Evolutionary conservation across 139 green algal genomes (phyloP).

Genomic region (Chlamydomonas sp.): DNA sequence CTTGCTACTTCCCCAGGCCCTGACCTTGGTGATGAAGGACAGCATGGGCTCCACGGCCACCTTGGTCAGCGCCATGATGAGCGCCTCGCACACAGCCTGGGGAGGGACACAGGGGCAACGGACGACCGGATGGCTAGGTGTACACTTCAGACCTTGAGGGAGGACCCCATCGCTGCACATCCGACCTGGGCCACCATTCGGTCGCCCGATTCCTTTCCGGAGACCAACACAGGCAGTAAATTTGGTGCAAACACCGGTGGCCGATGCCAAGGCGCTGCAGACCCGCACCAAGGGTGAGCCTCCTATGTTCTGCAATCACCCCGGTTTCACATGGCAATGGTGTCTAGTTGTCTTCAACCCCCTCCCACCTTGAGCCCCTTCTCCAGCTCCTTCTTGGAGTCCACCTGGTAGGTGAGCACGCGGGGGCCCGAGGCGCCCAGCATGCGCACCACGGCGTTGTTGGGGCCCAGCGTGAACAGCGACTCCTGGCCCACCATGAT

Average conservation of each 20-base stretch:
- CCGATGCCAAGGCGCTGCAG: no score
- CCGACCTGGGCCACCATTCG: neutral
- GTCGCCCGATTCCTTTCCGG: neutral
- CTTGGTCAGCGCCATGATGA: slow-evolving; percentile 97
- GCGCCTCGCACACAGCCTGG: slow-evolving; percentile 81
- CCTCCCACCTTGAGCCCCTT: slow-evolving; percentile 83
- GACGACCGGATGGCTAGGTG: neutral
- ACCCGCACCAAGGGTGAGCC: no score
- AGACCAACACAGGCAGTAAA: no score
- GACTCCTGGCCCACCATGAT: slow-evolving; percentile 74
- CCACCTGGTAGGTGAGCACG: slow-evolving; percentile 75
- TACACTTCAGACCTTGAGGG: neutral
- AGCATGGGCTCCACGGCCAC: slow-evolving; percentile 93
- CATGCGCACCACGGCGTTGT: slow-evolving; percentile 86
- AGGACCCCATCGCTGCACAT: neutral
- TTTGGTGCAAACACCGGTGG: no score
- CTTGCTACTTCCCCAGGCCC: neutral
- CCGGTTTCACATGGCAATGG: neutral
- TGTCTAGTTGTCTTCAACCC: slow-evolving; percentile 1
- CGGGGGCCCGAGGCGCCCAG: slow-evolving; percentile 75
- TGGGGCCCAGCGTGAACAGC: slow-evolving; percentile 82
- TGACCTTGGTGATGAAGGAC: slow-evolving; percentile 78
- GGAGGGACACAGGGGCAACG: neutral
- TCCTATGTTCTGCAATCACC: neutral
- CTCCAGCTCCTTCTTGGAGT: slow-evolving; percentile 96